phyloP scores from a whole-genome alignment of 1,139 yeast genomes.

The Taphrina communis region DNA sequence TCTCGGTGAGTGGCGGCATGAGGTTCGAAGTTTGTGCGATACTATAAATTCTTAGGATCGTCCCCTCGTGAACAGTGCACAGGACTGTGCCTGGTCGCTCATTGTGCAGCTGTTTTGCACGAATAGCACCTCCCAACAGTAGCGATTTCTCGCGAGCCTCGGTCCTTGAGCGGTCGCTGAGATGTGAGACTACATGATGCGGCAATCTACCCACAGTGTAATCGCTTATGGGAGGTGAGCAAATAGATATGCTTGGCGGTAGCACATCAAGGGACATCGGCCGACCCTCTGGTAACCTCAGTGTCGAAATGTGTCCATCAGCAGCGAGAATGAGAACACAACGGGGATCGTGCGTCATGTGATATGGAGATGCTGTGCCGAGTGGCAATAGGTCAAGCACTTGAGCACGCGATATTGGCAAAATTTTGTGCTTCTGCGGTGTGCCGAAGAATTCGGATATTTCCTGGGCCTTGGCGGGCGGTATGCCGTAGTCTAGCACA shows the following conservation, averaged over 20 bases:
- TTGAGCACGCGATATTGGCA: constrained; percentile 58
- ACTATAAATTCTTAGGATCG: constrained; percentile 79
- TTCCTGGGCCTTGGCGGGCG: constrained; percentile 76
- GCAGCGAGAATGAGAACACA: constrained; percentile 64
- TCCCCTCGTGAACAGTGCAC: constrained; percentile 82
- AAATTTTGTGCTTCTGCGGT: constrained; percentile 64
- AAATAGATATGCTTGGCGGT: constrained; percentile 80
- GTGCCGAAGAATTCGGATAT: constrained; percentile 77
- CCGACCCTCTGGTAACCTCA: constrained; percentile 64
- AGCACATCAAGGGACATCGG: constrained; percentile 63
- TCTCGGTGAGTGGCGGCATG: constrained; percentile 64
- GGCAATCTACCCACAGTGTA: constrained; percentile 51
- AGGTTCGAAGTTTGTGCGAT: constrained; percentile 77
- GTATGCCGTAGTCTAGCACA: constrained; percentile 76
- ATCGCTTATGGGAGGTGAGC: constrained; percentile 72
- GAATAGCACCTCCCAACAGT: constrained; percentile 75
- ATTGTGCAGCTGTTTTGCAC: constrained; percentile 62
- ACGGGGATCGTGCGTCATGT: constrained; percentile 72
- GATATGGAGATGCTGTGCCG: constrained; percentile 65
- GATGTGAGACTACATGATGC: constrained; percentile 42
- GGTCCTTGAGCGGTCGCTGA: constrained; percentile 40
- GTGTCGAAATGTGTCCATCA: constrained; percentile 62
- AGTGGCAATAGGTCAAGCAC: constrained; percentile 60
- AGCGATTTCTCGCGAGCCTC: constrained; percentile 48
- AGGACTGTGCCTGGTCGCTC: constrained; percentile 66